Evolutionary conservation across 2,329 filamentous ascomycete species (phyloP).

Genomic region (Geosmithia flava): DNA sequence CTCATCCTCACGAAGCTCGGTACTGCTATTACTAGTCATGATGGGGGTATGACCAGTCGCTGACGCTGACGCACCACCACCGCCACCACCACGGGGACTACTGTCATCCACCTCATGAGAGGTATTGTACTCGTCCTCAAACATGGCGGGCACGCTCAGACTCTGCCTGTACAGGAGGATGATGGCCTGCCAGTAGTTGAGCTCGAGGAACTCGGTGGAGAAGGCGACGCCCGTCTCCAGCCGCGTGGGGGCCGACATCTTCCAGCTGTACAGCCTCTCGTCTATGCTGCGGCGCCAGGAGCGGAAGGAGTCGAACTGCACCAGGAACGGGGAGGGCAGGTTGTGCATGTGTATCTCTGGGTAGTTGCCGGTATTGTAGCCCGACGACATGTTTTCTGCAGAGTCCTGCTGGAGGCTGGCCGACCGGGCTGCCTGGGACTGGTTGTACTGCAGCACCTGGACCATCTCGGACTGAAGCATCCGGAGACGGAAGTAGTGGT

Average conservation of each 20-base stretch:
- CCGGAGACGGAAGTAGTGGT: slow-evolving; percentile 84
- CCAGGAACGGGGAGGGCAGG: slow-evolving; percentile 74
- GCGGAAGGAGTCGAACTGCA: slow-evolving; percentile 72
- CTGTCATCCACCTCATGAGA: slow-evolving; percentile 44
- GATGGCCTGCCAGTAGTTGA: slow-evolving; percentile 97
- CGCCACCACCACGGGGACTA: slow-evolving; percentile 40
- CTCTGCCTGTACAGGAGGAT: slow-evolving; percentile 94
- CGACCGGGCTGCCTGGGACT: slow-evolving; percentile 64
- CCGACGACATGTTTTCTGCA: too few species aligned
- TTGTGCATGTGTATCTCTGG: slow-evolving; percentile 60
- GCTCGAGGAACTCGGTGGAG: slow-evolving; percentile 76
- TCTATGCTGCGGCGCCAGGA: slow-evolving; percentile 86
- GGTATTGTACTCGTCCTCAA: slow-evolving; percentile 66
- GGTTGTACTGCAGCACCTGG: slow-evolving; percentile 85
- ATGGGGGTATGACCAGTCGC: background rate
- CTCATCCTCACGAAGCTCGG: slow-evolving; percentile 66
- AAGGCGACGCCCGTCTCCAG: slow-evolving; percentile 78
- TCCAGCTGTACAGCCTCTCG: slow-evolving; percentile 73
- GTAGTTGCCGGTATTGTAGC: slow-evolving; percentile 48
- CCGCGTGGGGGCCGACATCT: slow-evolving; percentile 65
- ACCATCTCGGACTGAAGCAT: slow-evolving; percentile 89
- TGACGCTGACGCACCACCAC: background rate
- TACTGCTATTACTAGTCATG: too few species aligned
- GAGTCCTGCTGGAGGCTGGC: background rate
- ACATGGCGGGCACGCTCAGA: slow-evolving; percentile 69